A percentile compares a stretch with the other conserved stretches of the same genome.
These are phyloP conservation scores for Hirsutella minnesotensis DNA, from an alignment of 2,329 filamentous ascomycete species.

Conservation along the genomic window DNA sequence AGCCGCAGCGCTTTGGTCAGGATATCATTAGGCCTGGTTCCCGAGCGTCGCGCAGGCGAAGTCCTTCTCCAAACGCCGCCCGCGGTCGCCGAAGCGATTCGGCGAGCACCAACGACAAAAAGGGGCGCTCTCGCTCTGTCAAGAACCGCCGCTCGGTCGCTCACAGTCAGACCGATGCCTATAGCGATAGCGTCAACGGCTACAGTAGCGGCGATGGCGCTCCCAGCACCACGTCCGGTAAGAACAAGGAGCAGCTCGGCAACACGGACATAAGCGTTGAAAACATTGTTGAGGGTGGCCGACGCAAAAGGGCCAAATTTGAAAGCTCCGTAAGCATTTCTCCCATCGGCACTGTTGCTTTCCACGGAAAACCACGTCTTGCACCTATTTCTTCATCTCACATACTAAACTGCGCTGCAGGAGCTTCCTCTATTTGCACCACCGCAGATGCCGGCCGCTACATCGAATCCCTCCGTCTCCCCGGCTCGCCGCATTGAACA, in stretches of 20 bases:
- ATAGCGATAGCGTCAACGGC: slow-evolving; percentile 54
- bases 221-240: slow-evolving; percentile 59
- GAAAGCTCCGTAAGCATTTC: slow-evolving; percentile 79
- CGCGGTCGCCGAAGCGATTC: slow-evolving; percentile 70
- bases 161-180: slow-evolving; percentile 43
- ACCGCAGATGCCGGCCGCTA: slow-evolving; percentile 81
- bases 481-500: slow-evolving; percentile 72
- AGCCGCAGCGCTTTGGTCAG: slow-evolving; percentile 40
- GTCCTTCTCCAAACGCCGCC: slow-evolving; percentile 58
- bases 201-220: slow-evolving; percentile 85
- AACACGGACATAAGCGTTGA: slow-evolving; percentile 97
- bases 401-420: slow-evolving; percentile 34
- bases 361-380: not conserved
- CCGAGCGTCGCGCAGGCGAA: slow-evolving; percentile 62
- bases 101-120: slow-evolving; percentile 49
- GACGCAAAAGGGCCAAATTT: slow-evolving; percentile 87
- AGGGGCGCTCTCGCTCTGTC: slow-evolving; percentile 54
- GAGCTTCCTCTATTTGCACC: slow-evolving; percentile 92
- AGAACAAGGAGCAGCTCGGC: slow-evolving; percentile 74
- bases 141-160: slow-evolving; percentile 49
- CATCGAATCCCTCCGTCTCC: slow-evolving; percentile 96
- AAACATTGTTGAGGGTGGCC: slow-evolving; percentile 94
- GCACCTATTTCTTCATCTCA: not conserved
- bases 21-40: slow-evolving; percentile 58
- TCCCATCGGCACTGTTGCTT: not conserved